Evolutionary conservation across 257 asterid genomes (phyloP).

Genomic region (Striga asiatica): DNA sequence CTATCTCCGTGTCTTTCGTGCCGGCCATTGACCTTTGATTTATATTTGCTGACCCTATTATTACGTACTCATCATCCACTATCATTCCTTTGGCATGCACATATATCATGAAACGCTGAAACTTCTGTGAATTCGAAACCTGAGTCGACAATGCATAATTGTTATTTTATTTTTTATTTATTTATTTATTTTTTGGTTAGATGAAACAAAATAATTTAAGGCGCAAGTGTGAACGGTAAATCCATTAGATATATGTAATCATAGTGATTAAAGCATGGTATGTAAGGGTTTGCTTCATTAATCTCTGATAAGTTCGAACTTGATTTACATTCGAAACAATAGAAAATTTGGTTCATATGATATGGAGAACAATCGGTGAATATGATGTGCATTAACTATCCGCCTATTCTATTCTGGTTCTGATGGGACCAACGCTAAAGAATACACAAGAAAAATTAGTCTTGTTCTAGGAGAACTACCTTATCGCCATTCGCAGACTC

Average conservation of each 20-base stretch:
- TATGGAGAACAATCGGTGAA: no score
- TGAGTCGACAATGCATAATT: slow-evolving; percentile 17
- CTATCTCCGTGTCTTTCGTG: slow-evolving; percentile 83
- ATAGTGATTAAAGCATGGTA: no score
- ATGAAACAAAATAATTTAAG: not conserved
- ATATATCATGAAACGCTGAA: slow-evolving; percentile 76
- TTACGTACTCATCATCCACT: slow-evolving; percentile 82
- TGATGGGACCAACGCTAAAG: no score
- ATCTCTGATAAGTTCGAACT: no score
- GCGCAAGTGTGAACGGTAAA: no score
- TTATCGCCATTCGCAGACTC: slow-evolving; percentile 45
- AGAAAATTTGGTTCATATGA: no score
- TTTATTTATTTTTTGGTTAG: not conserved
- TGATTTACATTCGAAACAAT: no score
- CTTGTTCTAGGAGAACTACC: slow-evolving; percentile 30
- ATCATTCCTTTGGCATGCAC: slow-evolving; percentile 96
- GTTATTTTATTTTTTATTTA: no score
- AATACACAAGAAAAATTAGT: slow-evolving; percentile 5
- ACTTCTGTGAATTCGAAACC: slow-evolving; percentile 61
- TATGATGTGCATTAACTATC: not conserved
- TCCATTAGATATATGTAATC: no score
- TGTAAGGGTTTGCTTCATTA: no score
- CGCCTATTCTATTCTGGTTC: not conserved
- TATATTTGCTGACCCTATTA: slow-evolving; percentile 82
- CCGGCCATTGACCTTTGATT: slow-evolving; percentile 96